Conservation (phyloP, 148 eudicot genomes). For the Fallopia convolvulus region DNA sequence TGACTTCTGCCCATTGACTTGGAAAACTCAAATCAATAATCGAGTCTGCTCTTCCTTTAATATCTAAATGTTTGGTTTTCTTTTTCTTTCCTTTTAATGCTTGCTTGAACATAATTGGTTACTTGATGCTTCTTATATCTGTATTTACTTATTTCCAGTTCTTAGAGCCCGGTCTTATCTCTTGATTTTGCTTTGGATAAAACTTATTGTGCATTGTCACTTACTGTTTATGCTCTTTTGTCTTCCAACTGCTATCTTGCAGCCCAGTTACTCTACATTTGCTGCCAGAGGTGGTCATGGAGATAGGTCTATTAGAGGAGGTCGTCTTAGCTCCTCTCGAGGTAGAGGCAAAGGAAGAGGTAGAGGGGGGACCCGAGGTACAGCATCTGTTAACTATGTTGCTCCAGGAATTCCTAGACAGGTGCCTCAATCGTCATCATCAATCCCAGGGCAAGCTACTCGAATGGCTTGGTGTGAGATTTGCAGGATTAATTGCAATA, state of each 20-base stretch:
- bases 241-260: constrained; percentile 17
- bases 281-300: constrained; percentile 17
- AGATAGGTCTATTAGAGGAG: constrained; percentile 28
- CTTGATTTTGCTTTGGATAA: neutral
- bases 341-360: constrained; percentile 43
- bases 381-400: neutral
- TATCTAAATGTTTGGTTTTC: neutral
- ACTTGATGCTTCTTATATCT: neutral
- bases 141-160: neutral
- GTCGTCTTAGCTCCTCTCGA: constrained; percentile 16
- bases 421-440: constrained; percentile 13
- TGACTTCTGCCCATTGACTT: neutral
- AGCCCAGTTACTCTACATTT: constrained; percentile 29
- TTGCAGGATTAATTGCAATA: constrained; percentile 65
- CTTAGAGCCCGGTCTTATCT: neutral
- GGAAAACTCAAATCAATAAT: neutral
- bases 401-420: neutral
- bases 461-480: constrained; percentile 51
- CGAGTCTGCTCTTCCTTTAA: neutral
- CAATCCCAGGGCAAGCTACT: constrained; percentile 21
- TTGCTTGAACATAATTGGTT: neutral
- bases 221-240: neutral
- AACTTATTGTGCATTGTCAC: neutral
- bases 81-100: neutral
- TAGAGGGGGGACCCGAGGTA: constrained; percentile 46